phyloP scores from a whole-genome alignment of 768 basidiomycete species.

The Lentinula edodes region DNA sequence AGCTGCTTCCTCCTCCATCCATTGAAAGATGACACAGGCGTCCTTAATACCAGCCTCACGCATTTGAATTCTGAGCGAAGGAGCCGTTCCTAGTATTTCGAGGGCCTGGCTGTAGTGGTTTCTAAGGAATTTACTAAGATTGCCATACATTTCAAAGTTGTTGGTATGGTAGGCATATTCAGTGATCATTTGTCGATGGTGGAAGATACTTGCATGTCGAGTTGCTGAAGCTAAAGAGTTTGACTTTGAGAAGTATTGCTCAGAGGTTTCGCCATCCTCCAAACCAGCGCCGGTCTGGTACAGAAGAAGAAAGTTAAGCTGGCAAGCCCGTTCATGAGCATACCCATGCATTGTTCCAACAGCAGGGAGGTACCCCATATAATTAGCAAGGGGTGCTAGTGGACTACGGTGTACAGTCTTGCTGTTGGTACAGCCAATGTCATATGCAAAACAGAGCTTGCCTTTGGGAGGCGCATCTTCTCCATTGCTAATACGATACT shows the following conservation, averaged over 20 bases:
- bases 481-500: no score
- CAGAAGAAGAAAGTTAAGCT: not conserved
- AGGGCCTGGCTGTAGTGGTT: not conserved
- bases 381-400: conserved; percentile 3
- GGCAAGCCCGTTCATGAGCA: not conserved
- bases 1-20: conserved; percentile 10
- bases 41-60: conserved; percentile 2
- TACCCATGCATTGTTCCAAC: conserved; percentile 1
- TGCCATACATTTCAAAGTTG: not conserved
- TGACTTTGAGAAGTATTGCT: not conserved
- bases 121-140: not conserved
- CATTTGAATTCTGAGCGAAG: not conserved
- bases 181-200: not conserved
- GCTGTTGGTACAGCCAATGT: conserved; percentile 18
- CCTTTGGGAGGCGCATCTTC: not conserved
- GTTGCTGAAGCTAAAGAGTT: not conserved
- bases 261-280: not conserved
- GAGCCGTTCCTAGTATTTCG: not conserved
- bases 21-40: conserved; percentile 1
- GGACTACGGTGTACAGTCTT: conserved; percentile 15
- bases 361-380: not conserved
- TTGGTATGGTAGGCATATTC: not conserved
- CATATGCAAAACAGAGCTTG: conserved; percentile 11
- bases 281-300: not conserved
- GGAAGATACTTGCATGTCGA: not conserved